A percentile compares a stretch with the other conserved stretches of the same genome.
phyloP scores from a whole-genome alignment of 1,139 yeast genomes.

The Taphrina flavorubra region DNA sequence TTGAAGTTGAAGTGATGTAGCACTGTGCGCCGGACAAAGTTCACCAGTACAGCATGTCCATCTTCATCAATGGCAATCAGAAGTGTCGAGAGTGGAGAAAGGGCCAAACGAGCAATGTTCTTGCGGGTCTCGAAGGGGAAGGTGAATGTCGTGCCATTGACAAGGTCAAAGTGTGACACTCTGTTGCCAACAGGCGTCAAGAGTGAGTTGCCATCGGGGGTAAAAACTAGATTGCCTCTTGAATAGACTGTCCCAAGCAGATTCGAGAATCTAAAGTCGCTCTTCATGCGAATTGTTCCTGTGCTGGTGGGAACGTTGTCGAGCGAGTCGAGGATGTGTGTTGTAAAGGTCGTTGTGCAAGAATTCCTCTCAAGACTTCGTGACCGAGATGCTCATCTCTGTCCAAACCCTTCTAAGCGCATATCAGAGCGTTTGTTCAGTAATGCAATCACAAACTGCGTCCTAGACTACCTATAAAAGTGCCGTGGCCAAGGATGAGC shows the following conservation, averaged over 20 bases:
- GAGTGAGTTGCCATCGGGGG: conserved; percentile 81
- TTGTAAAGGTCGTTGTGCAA: no score
- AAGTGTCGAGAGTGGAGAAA: conserved; percentile 80
- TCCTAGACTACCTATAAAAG: no score
- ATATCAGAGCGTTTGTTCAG: no score
- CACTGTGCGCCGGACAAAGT: conserved; percentile 82
- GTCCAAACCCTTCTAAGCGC: no score
- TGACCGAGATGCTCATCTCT: no score
- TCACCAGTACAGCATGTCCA: conserved; percentile 91
- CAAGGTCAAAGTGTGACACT: conserved; percentile 83
- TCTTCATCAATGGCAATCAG: conserved; percentile 86
- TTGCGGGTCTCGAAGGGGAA: conserved; percentile 91
- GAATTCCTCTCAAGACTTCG: no score
- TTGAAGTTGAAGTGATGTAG: conserved; percentile 93
- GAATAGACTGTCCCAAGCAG: conserved; percentile 92
- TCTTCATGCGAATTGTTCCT: conserved; percentile 21
- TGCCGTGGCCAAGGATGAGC: no score
- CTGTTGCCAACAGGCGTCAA: conserved; percentile 95
- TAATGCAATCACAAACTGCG: no score
- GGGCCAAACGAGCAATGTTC: conserved; percentile 76
- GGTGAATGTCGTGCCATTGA: conserved; percentile 79
- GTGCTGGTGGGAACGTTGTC: neutral
- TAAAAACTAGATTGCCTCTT: conserved; percentile 85
- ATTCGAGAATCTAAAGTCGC: conserved; percentile 68
- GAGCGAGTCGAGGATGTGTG: neutral